These are phyloP conservation scores for Corinectria fuckeliana DNA, from an alignment of 2,329 filamentous ascomycete species.

Conservation along the genomic window DNA sequence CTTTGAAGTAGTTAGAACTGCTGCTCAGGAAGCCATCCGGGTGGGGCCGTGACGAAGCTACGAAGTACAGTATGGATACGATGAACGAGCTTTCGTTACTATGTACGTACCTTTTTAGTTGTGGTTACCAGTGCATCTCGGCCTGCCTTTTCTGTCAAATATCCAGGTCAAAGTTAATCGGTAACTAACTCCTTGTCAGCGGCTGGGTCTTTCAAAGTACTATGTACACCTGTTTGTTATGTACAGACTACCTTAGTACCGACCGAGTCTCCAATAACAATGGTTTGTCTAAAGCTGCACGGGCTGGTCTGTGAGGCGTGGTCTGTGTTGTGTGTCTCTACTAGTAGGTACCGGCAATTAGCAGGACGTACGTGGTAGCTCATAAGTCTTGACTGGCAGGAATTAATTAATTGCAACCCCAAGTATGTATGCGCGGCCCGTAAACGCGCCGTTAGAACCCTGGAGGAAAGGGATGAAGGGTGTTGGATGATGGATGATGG, in stretches of 20 bases:
- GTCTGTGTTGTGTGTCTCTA: too few species aligned
- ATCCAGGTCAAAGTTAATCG: neutral
- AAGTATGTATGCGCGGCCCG: neutral
- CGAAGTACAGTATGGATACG: neutral
- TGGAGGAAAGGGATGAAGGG: neutral
- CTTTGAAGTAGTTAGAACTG: neutral
- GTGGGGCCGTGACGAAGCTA: neutral
- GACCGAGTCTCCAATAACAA: constrained; percentile 2
- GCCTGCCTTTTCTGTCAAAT: too few species aligned
- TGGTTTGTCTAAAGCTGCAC: neutral
- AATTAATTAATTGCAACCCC: neutral
- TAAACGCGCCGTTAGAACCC: neutral
- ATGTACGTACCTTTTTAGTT: neutral
- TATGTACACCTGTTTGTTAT: too few species aligned
- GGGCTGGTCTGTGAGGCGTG: neutral
- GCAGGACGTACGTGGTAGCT: neutral
- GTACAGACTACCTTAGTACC: too few species aligned
- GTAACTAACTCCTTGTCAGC: neutral
- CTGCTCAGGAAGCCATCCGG: neutral
- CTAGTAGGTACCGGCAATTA: neutral
- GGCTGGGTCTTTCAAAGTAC: too few species aligned
- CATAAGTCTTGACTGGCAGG: neutral
- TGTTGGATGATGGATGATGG: neutral
- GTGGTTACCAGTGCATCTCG: too few species aligned
- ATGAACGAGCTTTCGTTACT: neutral